A percentile compares a stretch with the other conserved stretches of the same genome.
Conservation (phyloP, 306 rosid genomes). For the Lathyrus sativus region DNA sequence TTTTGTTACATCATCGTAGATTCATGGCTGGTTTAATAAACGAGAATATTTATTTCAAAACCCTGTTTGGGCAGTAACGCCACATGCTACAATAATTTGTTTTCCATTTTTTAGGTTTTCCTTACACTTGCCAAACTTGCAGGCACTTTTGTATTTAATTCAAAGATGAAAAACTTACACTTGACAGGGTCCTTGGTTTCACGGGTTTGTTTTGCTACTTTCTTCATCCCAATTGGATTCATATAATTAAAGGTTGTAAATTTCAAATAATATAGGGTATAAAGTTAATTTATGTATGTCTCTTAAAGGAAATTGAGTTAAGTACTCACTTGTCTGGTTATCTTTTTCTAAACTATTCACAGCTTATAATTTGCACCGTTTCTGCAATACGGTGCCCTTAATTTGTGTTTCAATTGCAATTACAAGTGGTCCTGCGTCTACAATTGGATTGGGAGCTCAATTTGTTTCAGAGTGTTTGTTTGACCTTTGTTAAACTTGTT, state of each 20-base stretch:
- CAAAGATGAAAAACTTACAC: not conserved
- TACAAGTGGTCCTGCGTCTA: not conserved
- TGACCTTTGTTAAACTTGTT: not conserved
- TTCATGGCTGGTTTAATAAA: not conserved
- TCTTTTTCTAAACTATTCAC: slow-evolving; percentile 13
- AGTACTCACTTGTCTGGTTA: slow-evolving; percentile 24
- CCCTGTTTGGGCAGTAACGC: not conserved
- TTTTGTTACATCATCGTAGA: not conserved
- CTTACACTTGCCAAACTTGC: not conserved
- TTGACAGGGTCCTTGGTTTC: not conserved
- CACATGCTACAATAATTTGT: not conserved
- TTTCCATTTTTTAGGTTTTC: not conserved
- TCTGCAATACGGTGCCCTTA: slow-evolving; percentile 14
- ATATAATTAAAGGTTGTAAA: slow-evolving; percentile 19
- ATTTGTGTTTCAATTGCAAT: not conserved
- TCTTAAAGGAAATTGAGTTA: slow-evolving; percentile 31
- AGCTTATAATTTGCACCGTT: slow-evolving; percentile 26
- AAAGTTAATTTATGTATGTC: slow-evolving; percentile 37
- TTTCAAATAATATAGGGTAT: slow-evolving; percentile 14
- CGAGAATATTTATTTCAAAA: not conserved
- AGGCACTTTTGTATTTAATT: not conserved
- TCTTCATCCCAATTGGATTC: slow-evolving; percentile 31
- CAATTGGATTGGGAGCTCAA: not conserved
- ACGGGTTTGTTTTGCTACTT: not conserved
- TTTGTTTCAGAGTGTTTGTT: not conserved